These are phyloP conservation scores for Castanea crenata DNA, from an alignment of 306 rosid species.

Conservation along the genomic window DNA sequence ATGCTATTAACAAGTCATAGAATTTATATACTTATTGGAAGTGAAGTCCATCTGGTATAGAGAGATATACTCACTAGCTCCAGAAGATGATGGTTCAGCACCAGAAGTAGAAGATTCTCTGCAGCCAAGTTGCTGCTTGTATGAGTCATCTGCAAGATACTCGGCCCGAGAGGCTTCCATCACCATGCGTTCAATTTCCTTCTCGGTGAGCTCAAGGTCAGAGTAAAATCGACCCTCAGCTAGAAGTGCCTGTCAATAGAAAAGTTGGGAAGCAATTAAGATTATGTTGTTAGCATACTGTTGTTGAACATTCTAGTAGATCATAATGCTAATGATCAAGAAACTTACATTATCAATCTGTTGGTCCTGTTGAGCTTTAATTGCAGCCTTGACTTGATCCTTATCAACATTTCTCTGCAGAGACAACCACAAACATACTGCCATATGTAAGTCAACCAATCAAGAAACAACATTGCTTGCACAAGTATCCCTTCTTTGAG, in stretches of 20 bases:
- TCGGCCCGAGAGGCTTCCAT: conserved; percentile 90
- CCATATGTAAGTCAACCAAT: conserved; percentile 20
- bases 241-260: conserved; percentile 72
- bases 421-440: conserved; percentile 15
- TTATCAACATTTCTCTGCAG: conserved; percentile 85
- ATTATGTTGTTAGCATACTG: not conserved
- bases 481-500: not conserved
- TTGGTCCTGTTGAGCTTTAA: conserved; percentile 85
- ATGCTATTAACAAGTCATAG: not conserved
- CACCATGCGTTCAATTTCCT: conserved; percentile 88
- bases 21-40: not conserved
- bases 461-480: not conserved
- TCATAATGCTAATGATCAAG: not conserved
- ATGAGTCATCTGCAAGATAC: conserved; percentile 55
- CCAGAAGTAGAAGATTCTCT: conserved; percentile 75
- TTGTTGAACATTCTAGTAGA: not conserved
- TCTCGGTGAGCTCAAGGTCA: conserved; percentile 97
- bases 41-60: conserved; percentile 7
- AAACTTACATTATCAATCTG: conserved; percentile 84
- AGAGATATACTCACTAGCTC: conserved; percentile 64
- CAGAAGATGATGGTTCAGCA: conserved; percentile 94
- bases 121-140: conserved; percentile 50
- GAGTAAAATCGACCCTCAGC: conserved; percentile 94
- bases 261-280: not conserved
- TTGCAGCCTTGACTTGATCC: conserved; percentile 95